A percentile compares a stretch with the other conserved stretches of the same genome.
Evolutionary conservation across 148 eudicot genomes (phyloP).

Genomic region (Euryodendron excelsum): DNA sequence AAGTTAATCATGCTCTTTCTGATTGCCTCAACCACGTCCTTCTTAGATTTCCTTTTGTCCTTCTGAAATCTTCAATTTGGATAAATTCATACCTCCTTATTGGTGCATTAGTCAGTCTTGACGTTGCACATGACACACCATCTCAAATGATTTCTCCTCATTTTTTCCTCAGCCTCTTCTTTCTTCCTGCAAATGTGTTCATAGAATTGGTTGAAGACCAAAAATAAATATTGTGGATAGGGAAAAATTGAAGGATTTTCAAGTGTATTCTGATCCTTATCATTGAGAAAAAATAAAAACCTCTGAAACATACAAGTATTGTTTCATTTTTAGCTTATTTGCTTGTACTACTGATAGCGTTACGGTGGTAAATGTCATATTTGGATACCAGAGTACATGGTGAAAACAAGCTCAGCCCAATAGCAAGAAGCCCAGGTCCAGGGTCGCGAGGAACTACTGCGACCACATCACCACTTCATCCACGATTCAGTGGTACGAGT

Average conservation of each 20-base stretch:
- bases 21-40: neutral
- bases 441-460: conserved; percentile 52
- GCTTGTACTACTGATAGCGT: neutral
- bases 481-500: conserved; percentile 38
- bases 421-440: conserved; percentile 66
- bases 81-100: neutral
- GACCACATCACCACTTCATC: conserved; percentile 67
- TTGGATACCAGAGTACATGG: conserved; percentile 37
- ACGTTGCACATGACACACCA: neutral
- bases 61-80: neutral
- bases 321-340: too few species aligned
- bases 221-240: neutral
- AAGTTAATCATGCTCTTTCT: neutral
- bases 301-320: too few species aligned
- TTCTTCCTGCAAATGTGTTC: neutral
- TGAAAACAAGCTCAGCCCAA: conserved; percentile 40
- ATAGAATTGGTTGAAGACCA: neutral
- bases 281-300: too few species aligned
- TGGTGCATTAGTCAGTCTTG: neutral
- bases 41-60: neutral
- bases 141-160: neutral
- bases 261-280: neutral
- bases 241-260: neutral
- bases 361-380: neutral
- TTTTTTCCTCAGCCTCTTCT: too few species aligned